Evolutionary conservation across 805 yeast genomes (phyloP).

Genomic region (Metschnikowia kunwiensis): DNA sequence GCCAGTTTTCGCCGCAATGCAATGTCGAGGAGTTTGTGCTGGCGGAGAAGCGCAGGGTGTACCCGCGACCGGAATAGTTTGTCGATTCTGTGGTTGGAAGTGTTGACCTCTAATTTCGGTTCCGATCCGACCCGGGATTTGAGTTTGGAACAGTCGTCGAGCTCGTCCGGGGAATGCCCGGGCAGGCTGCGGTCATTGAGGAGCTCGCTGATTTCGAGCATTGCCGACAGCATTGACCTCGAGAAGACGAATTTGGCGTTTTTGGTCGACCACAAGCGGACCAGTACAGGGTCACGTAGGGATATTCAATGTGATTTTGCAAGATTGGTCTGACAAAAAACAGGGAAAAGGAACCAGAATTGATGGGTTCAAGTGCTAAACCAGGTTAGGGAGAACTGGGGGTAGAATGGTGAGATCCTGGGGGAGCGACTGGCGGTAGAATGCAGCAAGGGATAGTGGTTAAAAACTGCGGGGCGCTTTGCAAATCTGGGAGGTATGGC

Average conservation of each 20-base stretch:
- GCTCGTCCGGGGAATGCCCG: constrained; percentile 5
- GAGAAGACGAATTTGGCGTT: too few species aligned
- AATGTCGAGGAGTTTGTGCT: constrained; percentile 23
- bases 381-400: too few species aligned
- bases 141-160: constrained; percentile 7
- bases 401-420: too few species aligned
- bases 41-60: constrained; percentile 15
- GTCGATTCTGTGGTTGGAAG: constrained; percentile 7
- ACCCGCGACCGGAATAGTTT: constrained; percentile 17
- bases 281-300: too few species aligned
- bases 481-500: constrained; percentile 2
- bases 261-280: too few species aligned
- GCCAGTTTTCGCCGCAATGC: constrained; percentile 35
- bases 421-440: too few species aligned
- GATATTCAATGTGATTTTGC: too few species aligned
- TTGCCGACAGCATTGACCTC: too few species aligned
- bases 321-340: too few species aligned
- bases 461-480: neutral
- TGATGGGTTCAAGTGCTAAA: too few species aligned
- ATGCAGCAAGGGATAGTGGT: neutral
- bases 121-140: constrained; percentile 8
- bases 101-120: constrained; percentile 11
- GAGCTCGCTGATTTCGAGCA: constrained; percentile 22
- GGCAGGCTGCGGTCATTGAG: constrained; percentile 14
- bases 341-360: too few species aligned